A percentile compares a stretch with the other conserved stretches of the same genome.
phyloP scores from a whole-genome alignment of 768 basidiomycete genomes.

The Myochromella boudieri region DNA sequence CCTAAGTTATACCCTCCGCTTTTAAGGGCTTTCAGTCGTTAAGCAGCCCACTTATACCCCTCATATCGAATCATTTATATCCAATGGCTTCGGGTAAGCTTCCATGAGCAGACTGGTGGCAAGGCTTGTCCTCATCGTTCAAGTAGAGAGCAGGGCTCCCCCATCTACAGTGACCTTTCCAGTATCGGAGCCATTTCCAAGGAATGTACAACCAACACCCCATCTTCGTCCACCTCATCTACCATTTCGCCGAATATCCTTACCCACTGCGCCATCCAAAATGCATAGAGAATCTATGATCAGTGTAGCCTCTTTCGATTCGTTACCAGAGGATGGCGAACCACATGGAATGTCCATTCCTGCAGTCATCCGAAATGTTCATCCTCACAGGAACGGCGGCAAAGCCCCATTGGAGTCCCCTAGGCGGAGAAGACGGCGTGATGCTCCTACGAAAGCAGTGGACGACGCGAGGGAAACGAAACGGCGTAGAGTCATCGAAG shows the following conservation, averaged over 20 bases:
- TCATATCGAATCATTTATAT: neutral
- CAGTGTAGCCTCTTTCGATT: constrained; percentile 75
- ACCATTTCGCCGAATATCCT: constrained; percentile 63
- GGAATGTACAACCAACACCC: constrained; percentile 25
- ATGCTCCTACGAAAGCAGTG: constrained; percentile 35
- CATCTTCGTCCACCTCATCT: constrained; percentile 45
- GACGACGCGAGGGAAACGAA: constrained; percentile 55
- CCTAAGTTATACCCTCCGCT: no score
- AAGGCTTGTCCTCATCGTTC: no score
- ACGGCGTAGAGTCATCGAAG: constrained; percentile 68
- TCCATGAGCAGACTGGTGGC: no score
- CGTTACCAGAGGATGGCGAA: constrained; percentile 54
- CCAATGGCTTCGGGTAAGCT: constrained; percentile 9
- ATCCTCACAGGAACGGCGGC: constrained; percentile 27
- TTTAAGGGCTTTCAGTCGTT: no score
- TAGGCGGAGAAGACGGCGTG: constrained; percentile 34
- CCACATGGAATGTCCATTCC: constrained; percentile 25
- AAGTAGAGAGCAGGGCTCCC: constrained; percentile 12
- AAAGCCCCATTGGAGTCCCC: constrained; percentile 39
- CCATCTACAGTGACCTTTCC: constrained; percentile 28
- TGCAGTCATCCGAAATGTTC: constrained; percentile 28
- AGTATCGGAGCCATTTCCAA: constrained; percentile 19
- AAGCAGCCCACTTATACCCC: neutral
- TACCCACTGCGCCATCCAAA: constrained; percentile 51
- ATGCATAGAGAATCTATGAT: constrained; percentile 63